These are phyloP conservation scores for Diaporthe vexans DNA, from an alignment of 2,329 filamentous ascomycete species.

Conservation along the genomic window DNA sequence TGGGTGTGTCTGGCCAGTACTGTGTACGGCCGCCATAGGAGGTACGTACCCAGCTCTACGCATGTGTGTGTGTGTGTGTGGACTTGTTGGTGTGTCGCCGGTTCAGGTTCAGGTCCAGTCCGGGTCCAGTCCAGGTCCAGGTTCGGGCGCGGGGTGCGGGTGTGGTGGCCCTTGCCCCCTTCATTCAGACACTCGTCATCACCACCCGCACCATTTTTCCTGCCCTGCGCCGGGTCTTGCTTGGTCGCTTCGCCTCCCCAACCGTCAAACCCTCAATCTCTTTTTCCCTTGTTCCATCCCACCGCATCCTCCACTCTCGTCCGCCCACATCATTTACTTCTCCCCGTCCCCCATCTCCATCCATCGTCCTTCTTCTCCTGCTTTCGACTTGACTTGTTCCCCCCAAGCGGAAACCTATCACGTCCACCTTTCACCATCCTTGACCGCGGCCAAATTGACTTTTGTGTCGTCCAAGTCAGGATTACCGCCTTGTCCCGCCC, in stretches of 20 bases:
- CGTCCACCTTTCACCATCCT: constrained; percentile 31
- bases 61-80: not conserved
- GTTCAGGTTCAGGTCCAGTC: not conserved
- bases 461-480: constrained; percentile 54
- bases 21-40: not conserved
- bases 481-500: constrained; percentile 45
- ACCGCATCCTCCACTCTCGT: constrained; percentile 35
- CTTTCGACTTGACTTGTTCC: constrained; percentile 38
- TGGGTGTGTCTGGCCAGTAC: not conserved
- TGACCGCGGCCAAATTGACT: constrained; percentile 55
- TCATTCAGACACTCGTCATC: constrained; percentile 35
- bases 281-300: constrained; percentile 28
- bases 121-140: constrained; percentile 9
- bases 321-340: constrained; percentile 33
- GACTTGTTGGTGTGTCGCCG: not conserved
- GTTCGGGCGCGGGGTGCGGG: not conserved
- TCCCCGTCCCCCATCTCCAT: constrained; percentile 35
- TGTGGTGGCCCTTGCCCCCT: constrained; percentile 35
- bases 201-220: constrained; percentile 24
- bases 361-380: constrained; percentile 1
- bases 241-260: constrained; percentile 22
- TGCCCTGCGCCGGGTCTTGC: not conserved
- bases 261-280: constrained; percentile 33
- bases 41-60: not conserved
- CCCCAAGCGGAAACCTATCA: constrained; percentile 39